Base-by-base conservation (phyloP, 177 flowering plant genomes). In the Vitis hybrid region DNA sequence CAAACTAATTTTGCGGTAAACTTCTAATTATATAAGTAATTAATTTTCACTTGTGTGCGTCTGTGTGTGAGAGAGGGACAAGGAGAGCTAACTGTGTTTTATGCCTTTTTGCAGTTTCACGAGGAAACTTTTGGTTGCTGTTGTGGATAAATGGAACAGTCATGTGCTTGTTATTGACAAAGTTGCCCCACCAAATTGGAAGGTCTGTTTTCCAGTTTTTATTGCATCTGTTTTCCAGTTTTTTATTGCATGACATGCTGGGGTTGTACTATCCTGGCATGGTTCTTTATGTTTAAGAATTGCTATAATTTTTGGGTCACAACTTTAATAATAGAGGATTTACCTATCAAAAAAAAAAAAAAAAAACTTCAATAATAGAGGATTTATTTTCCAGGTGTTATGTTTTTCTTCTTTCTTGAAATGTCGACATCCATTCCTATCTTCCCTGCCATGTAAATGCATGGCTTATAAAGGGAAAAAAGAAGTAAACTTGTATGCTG, bases 161-260 rank as follows among this genome's bases (percentile, higher is more conserved):
- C 88, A 90, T 76, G 93, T 89, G 49, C 76, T 78, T 72, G 79
- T 81, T 53, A 92, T 94, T 52, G 86, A 90, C 68, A 85, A 86
- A 79, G 77, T 92, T 74, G 87, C 81, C 48, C 97, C 98, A 56
- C 67, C 77, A 60, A 81, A 76, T 72, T 94, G 97, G 97, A 94
- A 92, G 97, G 97, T 94, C 26, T 60, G 67, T 14, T 18, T 31
- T 48, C 13, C n/a, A 26, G 39, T 13, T 68, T 66, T 67, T 50
- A 56, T 3, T 57, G 62, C 31, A 14, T 19, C 52, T 51, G 16
- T 16, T 64, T 49, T 19, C 22, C 22, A 18, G 4, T 3, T 29
- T 48, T 14, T 49, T 15, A 8, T 64, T 12, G 16, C 14, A 31
- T 8, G 48, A 33, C 45, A 33, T 33, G 45, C 8, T 33, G 5